Conservation (phyloP, 1,284 basidiomycete genomes). For the Ustilago trichophora region DNA sequence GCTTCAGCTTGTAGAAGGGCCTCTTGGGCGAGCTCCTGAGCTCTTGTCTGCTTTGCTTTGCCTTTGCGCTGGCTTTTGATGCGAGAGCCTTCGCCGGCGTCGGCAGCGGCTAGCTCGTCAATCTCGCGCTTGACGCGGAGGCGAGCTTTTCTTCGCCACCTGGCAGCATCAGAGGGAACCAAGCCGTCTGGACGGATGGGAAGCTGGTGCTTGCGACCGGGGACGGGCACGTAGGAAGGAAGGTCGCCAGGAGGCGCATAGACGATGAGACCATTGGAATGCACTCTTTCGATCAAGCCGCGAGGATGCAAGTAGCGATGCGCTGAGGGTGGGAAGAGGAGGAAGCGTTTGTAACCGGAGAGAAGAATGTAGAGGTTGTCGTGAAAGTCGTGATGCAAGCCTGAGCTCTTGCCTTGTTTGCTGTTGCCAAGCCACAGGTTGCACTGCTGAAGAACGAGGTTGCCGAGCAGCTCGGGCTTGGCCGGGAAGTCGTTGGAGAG, state of each 20-base stretch:
- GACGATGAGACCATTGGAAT: slow-evolving; percentile 63
- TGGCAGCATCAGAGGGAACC: slow-evolving; percentile 56
- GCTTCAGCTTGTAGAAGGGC: slow-evolving; percentile 40
- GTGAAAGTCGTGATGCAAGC: slow-evolving; percentile 65
- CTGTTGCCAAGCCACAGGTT: slow-evolving; percentile 64
- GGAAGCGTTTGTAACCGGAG: slow-evolving; percentile 62
- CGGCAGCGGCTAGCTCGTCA: slow-evolving; percentile 52
- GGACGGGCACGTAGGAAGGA: slow-evolving; percentile 35
- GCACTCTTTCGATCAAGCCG: slow-evolving; percentile 49
- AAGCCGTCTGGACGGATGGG: slow-evolving; percentile 60
- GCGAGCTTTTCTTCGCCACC: slow-evolving; percentile 56
- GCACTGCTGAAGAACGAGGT: slow-evolving; percentile 64
- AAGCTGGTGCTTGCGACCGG: slow-evolving; percentile 18
- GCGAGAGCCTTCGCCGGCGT: slow-evolving; percentile 41
- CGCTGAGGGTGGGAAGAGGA: slow-evolving; percentile 63
- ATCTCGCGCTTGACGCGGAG: slow-evolving; percentile 39
- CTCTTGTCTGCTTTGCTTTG: slow-evolving; percentile 52
- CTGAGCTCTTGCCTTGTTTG: slow-evolving; percentile 54
- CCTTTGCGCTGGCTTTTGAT: slow-evolving; percentile 49
- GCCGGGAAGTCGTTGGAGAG: slow-evolving; percentile 59
- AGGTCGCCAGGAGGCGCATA: slow-evolving; percentile 47
- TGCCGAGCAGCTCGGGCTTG: slow-evolving; percentile 56
- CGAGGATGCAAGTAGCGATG: slow-evolving; percentile 53
- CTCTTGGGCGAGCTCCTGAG: slow-evolving; percentile 46
- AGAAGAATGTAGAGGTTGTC: slow-evolving; percentile 65